phyloP scores from a whole-genome alignment of 495 filamentous ascomycete genomes.

The Aspergillus panamensis region DNA sequence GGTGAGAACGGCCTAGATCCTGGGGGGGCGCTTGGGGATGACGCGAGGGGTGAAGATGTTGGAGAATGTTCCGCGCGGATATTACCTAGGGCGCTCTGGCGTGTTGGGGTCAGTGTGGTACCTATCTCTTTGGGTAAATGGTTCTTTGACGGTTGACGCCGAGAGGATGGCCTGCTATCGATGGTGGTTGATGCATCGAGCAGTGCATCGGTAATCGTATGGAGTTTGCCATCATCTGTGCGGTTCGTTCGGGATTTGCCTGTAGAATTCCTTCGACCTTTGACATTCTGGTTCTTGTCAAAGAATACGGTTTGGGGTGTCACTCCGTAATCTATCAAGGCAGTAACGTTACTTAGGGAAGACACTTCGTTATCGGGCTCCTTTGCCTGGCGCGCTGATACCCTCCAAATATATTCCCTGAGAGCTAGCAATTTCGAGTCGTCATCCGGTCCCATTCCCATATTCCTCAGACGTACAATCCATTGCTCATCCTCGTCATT shows the following conservation, averaged over 20 bases:
- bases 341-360: conserved; percentile 63
- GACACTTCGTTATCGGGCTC: conserved; percentile 35
- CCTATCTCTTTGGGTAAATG: conserved; percentile 48
- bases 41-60: conserved; percentile 35
- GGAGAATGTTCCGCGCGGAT: conserved; percentile 30
- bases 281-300: conserved; percentile 59
- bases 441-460: conserved; percentile 79
- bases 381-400: conserved; percentile 66
- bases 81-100: conserved; percentile 24
- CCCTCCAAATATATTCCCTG: conserved; percentile 87
- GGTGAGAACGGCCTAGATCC: conserved; percentile 41
- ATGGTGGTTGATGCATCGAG: conserved; percentile 90
- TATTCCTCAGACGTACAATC: conserved; percentile 76
- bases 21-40: conserved; percentile 39
- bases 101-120: conserved; percentile 13
- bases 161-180: conserved; percentile 59
- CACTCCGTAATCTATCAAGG: conserved; percentile 65
- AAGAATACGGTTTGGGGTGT: conserved; percentile 89
- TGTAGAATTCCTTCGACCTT: conserved; percentile 40
- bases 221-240: conserved; percentile 46
- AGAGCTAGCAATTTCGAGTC: conserved; percentile 86
- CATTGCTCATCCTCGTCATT: conserved; percentile 98
- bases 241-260: conserved; percentile 22
- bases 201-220: conserved; percentile 86
- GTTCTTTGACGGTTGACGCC: conserved; percentile 47